Evolutionary conservation across 2,329 filamentous ascomycete genomes (phyloP), one percentile per base, ranked within the genome.

Genomic region (Amauroascus niger): DNA sequence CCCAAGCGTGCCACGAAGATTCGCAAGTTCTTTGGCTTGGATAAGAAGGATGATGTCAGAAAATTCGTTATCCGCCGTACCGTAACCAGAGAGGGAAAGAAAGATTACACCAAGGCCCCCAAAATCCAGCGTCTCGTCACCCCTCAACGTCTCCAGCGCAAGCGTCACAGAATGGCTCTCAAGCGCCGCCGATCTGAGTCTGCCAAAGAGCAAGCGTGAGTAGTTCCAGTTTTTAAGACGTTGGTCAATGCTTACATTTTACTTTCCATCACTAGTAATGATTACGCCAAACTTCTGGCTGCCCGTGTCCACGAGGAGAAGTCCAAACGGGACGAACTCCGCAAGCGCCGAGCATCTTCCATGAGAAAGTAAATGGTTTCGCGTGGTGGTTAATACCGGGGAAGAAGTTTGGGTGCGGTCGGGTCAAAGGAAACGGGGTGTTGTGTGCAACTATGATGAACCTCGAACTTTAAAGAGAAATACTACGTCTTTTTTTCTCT

Each of bases 11-110:
- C 93, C 73, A 95, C 89, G 80, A 98, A 97, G 89, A 97, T 98
- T 80, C 88, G 91, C 78, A 86, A 84, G 75, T 98, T 98, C 87
- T 98, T 97, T 81, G 85, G 88, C 80, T 87, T 98, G 83, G 91
- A 86, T 87, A 97, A 97, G 90, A 90, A 97, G 86, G 93, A 98
- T 82, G 93, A 98, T 87, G 91, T 97, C 78, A 91, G 93, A 82
- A 96, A 97, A 82, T 98, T 95, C 80, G 93, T 98, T 77, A 97
- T 98, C 72, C 93, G 93, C 75, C 93, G 93, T 76, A 93, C 97
- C 77, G 84, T 98, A 70, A 84, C 95, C 86, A 87, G 85, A 72
- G 93, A 97, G 82, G 91, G 89, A 79, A 94, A 93, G 80, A 86
- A 88, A 79, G 78, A 90, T 69, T 97, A 97, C 86, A 96, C 91